These are phyloP conservation scores for Brachypodium distachyon DNA, from an alignment of 202 grass and related monocot genomes.

Conservation along the genomic window DNA sequence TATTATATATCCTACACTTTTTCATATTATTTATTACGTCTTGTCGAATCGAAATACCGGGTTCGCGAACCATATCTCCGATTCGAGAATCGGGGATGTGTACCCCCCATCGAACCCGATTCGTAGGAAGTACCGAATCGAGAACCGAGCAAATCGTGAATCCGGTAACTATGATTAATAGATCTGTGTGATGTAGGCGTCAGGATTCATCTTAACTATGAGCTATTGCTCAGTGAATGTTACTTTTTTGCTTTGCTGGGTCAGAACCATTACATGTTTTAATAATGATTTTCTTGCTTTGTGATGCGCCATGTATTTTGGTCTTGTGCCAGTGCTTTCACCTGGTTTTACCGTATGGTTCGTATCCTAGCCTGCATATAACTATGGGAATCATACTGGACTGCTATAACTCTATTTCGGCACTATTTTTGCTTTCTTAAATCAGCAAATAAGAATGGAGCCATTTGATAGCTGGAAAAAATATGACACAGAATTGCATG, in stretches of 20 bases:
- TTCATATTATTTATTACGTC: too few relatives aligned
- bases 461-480: not conserved
- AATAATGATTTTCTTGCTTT: not conserved
- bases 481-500: not conserved
- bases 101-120: too few relatives aligned
- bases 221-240: not conserved
- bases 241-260: not conserved
- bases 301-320: not conserved
- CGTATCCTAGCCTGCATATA: not conserved
- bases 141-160: too few relatives aligned
- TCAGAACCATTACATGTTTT: not conserved
- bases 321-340: not conserved
- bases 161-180: too few relatives aligned
- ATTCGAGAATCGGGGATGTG: too few relatives aligned
- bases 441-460: not conserved
- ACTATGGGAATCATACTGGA: constrained; percentile 2
- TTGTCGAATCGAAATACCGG: too few relatives aligned
- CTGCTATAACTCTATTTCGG: not conserved
- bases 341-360: constrained; percentile 5
- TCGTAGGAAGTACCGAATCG: too few relatives aligned
- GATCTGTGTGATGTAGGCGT: not conserved
- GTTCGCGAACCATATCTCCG: too few relatives aligned
- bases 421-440: not conserved
- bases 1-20: too few relatives aligned
- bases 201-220: not conserved